Percentiles rank a stretch among this genome's conserved stretches.
These are phyloP conservation scores for Peronosclerospora sorghi DNA, from an alignment of 352 stramenopile species.

Conservation along the genomic window DNA sequence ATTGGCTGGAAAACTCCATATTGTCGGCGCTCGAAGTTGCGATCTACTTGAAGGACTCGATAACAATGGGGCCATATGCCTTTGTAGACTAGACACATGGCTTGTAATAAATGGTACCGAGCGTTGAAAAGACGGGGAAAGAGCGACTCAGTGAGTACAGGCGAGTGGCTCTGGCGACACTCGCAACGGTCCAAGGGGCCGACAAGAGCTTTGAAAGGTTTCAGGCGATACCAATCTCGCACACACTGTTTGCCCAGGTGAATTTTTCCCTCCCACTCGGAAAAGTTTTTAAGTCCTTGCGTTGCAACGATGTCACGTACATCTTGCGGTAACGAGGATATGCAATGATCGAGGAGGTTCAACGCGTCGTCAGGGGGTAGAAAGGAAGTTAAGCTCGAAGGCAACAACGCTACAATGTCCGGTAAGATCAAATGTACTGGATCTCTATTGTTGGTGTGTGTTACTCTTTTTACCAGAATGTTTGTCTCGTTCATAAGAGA, in stretches of 20 bases:
- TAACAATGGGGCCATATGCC: conserved; percentile 19
- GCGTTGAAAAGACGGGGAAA: conserved; percentile 11
- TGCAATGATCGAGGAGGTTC: conserved; percentile 8
- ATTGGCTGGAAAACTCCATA: conserved; percentile 14
- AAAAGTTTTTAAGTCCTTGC: conserved; percentile 15
- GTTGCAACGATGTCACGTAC: conserved; percentile 16
- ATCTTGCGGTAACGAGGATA: conserved; percentile 9
- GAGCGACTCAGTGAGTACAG: conserved; percentile 1
- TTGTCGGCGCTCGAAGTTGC: conserved; percentile 17
- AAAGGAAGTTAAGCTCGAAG: conserved; percentile 6
- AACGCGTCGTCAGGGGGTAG: conserved; percentile 15
- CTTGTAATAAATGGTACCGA: conserved; percentile 14
- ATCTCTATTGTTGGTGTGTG: neutral
- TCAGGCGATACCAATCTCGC: conserved; percentile 12
- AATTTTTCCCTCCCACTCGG: conserved; percentile 6
- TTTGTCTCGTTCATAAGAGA: no score
- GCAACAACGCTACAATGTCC: conserved; percentile 13
- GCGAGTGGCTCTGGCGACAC: neutral
- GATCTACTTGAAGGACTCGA: conserved; percentile 17
- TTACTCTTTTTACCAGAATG: no score
- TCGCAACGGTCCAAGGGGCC: conserved; percentile 1
- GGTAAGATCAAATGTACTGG: conserved; percentile 3
- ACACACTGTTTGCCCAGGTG: conserved; percentile 14
- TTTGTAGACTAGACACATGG: conserved; percentile 18
- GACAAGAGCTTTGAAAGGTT: conserved; percentile 2